These are phyloP conservation scores for Oryza meridionalis DNA, from an alignment of 176 grass and related monocot genomes.

Conservation along the genomic window DNA sequence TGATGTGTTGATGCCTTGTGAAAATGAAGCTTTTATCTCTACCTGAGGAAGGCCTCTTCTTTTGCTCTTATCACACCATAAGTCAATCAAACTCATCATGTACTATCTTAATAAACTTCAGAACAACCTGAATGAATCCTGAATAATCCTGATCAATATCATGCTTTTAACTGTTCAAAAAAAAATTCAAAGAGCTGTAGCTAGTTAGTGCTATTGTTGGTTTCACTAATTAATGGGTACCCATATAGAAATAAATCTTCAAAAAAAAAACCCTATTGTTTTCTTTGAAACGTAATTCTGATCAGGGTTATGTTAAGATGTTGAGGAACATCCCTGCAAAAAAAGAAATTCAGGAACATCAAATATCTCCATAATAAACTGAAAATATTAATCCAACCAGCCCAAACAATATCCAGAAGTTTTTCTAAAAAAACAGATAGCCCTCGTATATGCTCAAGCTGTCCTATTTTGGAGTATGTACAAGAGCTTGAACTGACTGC, in stretches of 20 bases:
- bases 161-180: not conserved
- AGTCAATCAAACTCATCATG: not conserved
- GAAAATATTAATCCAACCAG: not conserved
- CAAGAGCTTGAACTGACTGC: not conserved
- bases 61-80: slow-evolving; percentile 28
- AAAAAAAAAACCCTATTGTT: not conserved
- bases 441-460: not conserved
- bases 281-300: not conserved
- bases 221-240: not conserved
- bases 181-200: not conserved
- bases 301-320: not conserved
- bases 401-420: not conserved
- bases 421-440: not conserved
- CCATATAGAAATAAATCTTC: not conserved
- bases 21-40: slow-evolving; percentile 44
- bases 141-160: not conserved
- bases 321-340: not conserved
- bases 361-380: not conserved
- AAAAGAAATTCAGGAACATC: not conserved
- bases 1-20: slow-evolving; percentile 28
- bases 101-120: not conserved
- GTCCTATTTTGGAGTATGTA: too few relatives aligned
- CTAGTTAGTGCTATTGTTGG: not conserved
- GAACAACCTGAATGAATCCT: not conserved
- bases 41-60: slow-evolving; percentile 37